Conservation (phyloP, 805 yeast species). For the Wickerhamiella alocasiicola region DNA sequence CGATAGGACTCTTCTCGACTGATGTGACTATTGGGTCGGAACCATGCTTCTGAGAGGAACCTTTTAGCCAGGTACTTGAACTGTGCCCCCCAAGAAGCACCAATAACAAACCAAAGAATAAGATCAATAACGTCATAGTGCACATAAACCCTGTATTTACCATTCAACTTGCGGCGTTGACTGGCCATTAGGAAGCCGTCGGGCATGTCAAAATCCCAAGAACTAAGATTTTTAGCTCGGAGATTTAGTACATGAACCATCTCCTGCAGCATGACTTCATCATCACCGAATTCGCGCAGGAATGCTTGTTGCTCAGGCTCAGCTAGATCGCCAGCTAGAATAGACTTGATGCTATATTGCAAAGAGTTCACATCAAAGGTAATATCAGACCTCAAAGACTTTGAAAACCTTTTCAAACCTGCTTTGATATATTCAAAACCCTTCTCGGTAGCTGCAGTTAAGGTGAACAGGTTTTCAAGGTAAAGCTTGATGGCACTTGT, state of each 20-base stretch:
- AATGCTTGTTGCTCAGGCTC: not conserved
- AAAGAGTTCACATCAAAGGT: not conserved
- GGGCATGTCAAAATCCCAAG: not conserved
- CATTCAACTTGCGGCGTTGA: conserved; percentile 8
- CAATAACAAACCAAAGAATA: not conserved
- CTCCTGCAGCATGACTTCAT: not conserved
- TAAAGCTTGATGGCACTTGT: not conserved
- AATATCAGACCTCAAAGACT: not conserved
- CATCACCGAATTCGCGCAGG: not conserved
- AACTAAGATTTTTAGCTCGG: not conserved
- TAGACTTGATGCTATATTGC: not conserved
- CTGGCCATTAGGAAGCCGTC: not conserved
- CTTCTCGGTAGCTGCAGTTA: not conserved
- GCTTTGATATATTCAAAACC: not conserved
- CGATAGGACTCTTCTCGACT: not conserved
- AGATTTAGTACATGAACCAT: conserved; percentile 2
- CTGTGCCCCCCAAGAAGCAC: not conserved
- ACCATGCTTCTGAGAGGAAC: not conserved
- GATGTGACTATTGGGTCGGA: not conserved
- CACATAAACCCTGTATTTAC: conserved; percentile 6
- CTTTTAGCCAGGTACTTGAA: not conserved
- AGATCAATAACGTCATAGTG: conserved; percentile 3
- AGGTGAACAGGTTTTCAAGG: not conserved
- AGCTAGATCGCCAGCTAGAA: not conserved
- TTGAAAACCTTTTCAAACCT: not conserved